Percentiles rank a stretch among this genome's conserved stretches.
phyloP scores from a whole-genome alignment of 2,329 filamentous ascomycete species.

The Pyrenochaeta sp. region DNA sequence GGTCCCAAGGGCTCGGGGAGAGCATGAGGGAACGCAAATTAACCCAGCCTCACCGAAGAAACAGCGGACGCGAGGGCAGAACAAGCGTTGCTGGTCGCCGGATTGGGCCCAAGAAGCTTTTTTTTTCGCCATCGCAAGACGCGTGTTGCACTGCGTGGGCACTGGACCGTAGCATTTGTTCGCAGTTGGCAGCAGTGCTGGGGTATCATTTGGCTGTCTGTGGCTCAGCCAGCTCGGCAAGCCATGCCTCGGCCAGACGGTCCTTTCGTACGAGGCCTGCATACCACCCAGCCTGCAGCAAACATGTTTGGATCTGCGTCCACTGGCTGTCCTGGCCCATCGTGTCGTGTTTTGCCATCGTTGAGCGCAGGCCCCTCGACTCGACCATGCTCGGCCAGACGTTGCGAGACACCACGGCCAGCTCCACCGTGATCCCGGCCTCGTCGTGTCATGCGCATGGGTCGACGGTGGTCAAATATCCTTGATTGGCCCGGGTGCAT shows the following conservation, averaged over 20 bases:
- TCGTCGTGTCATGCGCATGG: conserved; percentile 33
- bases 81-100: conserved; percentile 7
- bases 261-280: conserved; percentile 9
- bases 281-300: conserved; percentile 12
- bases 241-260: conserved; percentile 8
- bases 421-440: conserved; percentile 24
- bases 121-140: conserved; percentile 29
- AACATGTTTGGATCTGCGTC: neutral
- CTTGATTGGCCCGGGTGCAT: conserved; percentile 20
- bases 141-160: conserved; percentile 28
- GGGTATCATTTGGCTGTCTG: conserved; percentile 8
- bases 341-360: conserved; percentile 10
- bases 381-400: conserved; percentile 17
- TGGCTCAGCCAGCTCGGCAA: conserved; percentile 23
- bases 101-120: conserved; percentile 15
- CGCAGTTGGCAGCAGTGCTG: neutral
- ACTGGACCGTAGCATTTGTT: conserved; percentile 24
- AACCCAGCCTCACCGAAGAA: conserved; percentile 35
- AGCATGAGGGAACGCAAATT: conserved; percentile 25
- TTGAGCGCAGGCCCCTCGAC: conserved; percentile 18
- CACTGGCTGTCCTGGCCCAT: conserved; percentile 7
- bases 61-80: conserved; percentile 22
- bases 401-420: conserved; percentile 10
- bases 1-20: conserved; percentile 13
- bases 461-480: conserved; percentile 4